These are phyloP conservation scores for Hypoxylon fuscum DNA, from an alignment of 495 filamentous ascomycete species.

Conservation along the genomic window DNA sequence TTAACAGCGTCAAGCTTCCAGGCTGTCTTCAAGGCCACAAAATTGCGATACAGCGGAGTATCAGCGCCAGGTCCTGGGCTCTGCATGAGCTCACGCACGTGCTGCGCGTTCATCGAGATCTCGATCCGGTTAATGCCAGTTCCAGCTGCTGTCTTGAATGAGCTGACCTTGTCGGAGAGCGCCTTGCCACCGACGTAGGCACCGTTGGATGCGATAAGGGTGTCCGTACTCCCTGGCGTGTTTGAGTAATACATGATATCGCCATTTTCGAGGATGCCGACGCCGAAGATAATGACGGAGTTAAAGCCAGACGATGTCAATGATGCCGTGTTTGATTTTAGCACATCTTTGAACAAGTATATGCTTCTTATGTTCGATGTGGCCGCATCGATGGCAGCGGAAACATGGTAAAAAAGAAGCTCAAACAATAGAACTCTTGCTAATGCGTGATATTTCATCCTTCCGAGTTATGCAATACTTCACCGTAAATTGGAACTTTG, in stretches of 20 bases:
- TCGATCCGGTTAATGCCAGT: slow-evolving; percentile 49
- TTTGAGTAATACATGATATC: slow-evolving; percentile 59
- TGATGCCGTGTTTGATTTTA: slow-evolving; percentile 53
- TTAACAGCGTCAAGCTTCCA: slow-evolving; percentile 56
- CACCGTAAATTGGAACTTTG: background rate
- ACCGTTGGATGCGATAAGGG: slow-evolving; percentile 45
- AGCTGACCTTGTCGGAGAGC: slow-evolving; percentile 51
- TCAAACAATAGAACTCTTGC: slow-evolving; percentile 36
- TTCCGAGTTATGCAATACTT: background rate
- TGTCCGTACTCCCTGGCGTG: slow-evolving; percentile 51
- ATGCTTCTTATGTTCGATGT: slow-evolving; percentile 46
- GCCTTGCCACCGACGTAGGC: slow-evolving; percentile 50
- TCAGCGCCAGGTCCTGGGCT: slow-evolving; percentile 45
- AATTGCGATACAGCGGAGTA: slow-evolving; percentile 50
- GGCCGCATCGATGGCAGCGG: no score
- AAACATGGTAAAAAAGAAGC: slow-evolving; percentile 34
- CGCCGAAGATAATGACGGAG: slow-evolving; percentile 50
- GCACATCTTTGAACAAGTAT: slow-evolving; percentile 56
- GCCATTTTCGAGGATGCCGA: slow-evolving; percentile 52
- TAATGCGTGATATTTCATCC: slow-evolving; percentile 29
- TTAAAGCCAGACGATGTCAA: slow-evolving; percentile 54
- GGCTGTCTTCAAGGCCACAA: slow-evolving; percentile 47
- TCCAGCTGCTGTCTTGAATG: slow-evolving; percentile 46
- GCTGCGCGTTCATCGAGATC: slow-evolving; percentile 55
- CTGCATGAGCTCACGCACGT: slow-evolving; percentile 47